Conservation (phyloP, 192 early-diverging fungal species). For the Dimargaris cristalligena region DNA sequence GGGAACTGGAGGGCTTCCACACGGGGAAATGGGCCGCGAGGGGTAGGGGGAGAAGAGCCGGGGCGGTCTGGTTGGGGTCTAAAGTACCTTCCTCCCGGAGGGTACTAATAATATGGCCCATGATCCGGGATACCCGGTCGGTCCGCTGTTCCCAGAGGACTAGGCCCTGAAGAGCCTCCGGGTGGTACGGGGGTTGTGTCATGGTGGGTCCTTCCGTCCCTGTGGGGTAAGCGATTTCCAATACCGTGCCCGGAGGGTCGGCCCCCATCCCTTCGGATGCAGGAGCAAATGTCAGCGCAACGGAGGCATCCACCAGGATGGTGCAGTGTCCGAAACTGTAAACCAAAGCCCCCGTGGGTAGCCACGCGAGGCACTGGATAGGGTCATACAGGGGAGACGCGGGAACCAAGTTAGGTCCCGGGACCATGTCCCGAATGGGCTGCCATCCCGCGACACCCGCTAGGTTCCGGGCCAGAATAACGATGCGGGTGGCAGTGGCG, state of each 20-base stretch:
- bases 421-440: background rate
- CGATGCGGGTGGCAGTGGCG: background rate
- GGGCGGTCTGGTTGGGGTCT: too few species aligned
- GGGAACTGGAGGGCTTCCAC: too few species aligned
- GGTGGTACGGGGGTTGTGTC: too few species aligned
- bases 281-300: background rate
- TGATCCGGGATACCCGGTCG: too few species aligned
- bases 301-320: background rate
- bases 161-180: too few species aligned
- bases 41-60: too few species aligned
- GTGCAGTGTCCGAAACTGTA: background rate
- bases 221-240: background rate
- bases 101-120: too few species aligned
- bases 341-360: background rate
- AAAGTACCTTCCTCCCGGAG: too few species aligned
- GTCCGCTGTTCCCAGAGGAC: too few species aligned
- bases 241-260: background rate
- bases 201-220: background rate
- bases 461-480: background rate
- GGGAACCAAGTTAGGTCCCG: background rate
- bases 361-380: background rate
- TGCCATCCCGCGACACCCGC: background rate
- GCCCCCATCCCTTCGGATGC: background rate
- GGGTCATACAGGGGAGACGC: too few species aligned
- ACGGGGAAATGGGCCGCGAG: too few species aligned